Conservation (phyloP, 179 eudicot species). For the Drosera spatulata region DNA sequence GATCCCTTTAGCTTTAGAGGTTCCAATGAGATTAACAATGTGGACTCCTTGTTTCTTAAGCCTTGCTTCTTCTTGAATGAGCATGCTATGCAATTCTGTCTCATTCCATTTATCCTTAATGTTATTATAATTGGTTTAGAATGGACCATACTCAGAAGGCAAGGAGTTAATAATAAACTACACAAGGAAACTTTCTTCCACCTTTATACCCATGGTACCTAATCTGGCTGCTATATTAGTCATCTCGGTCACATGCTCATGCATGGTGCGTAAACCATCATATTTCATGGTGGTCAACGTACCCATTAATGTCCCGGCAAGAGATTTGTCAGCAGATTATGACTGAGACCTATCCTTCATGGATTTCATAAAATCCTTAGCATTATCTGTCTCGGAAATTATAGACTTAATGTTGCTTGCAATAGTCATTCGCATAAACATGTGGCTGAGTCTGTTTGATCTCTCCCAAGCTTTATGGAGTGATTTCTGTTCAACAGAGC, state of each 20-base stretch:
- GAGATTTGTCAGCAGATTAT: slow-evolving; percentile 3
- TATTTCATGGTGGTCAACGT: slow-evolving; percentile 1
- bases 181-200: slow-evolving; percentile 2
- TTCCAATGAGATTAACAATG: neutral
- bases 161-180: slow-evolving; percentile 4
- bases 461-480: slow-evolving; percentile 4
- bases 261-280: neutral
- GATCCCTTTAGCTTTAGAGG: neutral
- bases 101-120: slow-evolving; percentile 1
- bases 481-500: slow-evolving; percentile 1
- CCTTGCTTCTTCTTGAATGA: too few species aligned
- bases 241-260: slow-evolving; percentile 6
- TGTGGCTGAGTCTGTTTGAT: slow-evolving; percentile 6
- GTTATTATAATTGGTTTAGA: slow-evolving; percentile 1
- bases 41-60: neutral
- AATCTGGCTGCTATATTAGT: slow-evolving; percentile 1
- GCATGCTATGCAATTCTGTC: neutral
- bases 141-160: slow-evolving; percentile 3
- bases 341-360: slow-evolving; percentile 2
- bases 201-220: neutral
- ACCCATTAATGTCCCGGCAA: slow-evolving; percentile 1
- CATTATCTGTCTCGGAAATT: slow-evolving; percentile 1
- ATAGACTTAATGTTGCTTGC: too few species aligned
- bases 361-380: neutral
- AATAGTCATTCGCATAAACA: slow-evolving; percentile 13